Base-by-base conservation (phyloP, 129 eudicot species). In the Helichrysum umbraculigerum region DNA sequence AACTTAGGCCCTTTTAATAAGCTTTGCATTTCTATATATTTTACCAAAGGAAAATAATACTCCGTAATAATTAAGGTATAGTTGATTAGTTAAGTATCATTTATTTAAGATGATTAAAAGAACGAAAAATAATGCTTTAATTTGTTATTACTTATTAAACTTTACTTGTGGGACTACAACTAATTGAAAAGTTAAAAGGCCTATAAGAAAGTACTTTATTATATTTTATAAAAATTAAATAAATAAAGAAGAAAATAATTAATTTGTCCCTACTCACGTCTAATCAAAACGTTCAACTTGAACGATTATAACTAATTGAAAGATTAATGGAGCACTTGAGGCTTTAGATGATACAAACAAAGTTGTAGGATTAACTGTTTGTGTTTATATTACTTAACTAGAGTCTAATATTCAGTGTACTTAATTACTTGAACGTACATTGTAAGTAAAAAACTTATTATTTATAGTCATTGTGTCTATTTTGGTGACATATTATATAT, bases 181-280 rank as follows among this genome's bases (percentile, higher is more conserved):
- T 44, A 44, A 44, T 44, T 44, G 52, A 11, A 11, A 44, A 44
- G 52, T 12, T 44, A 2, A 44, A 44, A 44, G 52, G 52, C 52
- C 14, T 44, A 44, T 12, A 14, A 44, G 52, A 44, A 44, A 44
- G 52, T 44, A 44, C 52, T 44, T 44, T 44, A 11, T 32, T 32
- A 32, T 32, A 32, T 1, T 32, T 32, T 32, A 32, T 35, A 1
- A 35, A 1, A 37, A 7, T 7, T 37, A 5, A 3, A 1, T 25
- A 42, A 11, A 44, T 44, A 44, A 44, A 44, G 52, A 44, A 12
- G 52, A 44, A 44, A 44, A 44, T 44, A 56, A n/a, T 56, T 56
- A 4, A 73, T 57, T 73, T 73, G 77, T 73, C 77, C 77, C 77
- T 73, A 73, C 77, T 58, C 68, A 58, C 37, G 77, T 73, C 77